A percentile compares a stretch with the other conserved stretches of the same genome.
Evolutionary conservation across 129 eudicot genomes (phyloP).

Genomic region (Centaurea solstitialis): DNA sequence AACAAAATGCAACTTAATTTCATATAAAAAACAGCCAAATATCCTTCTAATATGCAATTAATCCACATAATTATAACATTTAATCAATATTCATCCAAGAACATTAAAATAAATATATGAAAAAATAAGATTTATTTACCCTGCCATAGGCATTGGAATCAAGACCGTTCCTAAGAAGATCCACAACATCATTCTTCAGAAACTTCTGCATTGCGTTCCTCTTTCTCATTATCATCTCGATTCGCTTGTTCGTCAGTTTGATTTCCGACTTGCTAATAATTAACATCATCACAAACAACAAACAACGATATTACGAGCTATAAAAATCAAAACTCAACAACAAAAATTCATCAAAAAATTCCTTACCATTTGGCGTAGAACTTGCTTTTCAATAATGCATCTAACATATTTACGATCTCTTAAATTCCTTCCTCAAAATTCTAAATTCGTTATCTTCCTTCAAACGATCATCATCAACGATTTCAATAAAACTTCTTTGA

Average conservation of each 20-base stretch:
- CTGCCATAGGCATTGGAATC: constrained; percentile 73
- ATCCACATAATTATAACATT: too few species aligned
- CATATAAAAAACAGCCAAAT: background rate
- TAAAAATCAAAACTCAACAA: background rate
- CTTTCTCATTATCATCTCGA: constrained; percentile 67
- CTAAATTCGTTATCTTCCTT: constrained; percentile 14
- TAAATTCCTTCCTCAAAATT: background rate
- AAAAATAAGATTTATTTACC: constrained; percentile 41
- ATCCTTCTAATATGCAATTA: too few species aligned
- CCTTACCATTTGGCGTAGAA: constrained; percentile 62
- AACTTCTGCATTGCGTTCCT: constrained; percentile 76
- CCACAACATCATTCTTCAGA: constrained; percentile 74
- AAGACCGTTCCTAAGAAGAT: constrained; percentile 66
- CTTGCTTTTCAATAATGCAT: constrained; percentile 63
- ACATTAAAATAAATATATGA: background rate
- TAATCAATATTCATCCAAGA: background rate
- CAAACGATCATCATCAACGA: background rate
- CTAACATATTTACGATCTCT: constrained; percentile 49
- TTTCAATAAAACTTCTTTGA: background rate
- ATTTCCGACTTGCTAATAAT: constrained; percentile 61
- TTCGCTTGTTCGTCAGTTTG: constrained; percentile 53
- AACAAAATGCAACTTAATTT: background rate
- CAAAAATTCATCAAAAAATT: background rate
- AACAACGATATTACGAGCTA: constrained; percentile 1
- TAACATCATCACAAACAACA: background rate